phyloP scores from a whole-genome alignment of 1,284 basidiomycete species.

The Hemileia vastatrix region DNA sequence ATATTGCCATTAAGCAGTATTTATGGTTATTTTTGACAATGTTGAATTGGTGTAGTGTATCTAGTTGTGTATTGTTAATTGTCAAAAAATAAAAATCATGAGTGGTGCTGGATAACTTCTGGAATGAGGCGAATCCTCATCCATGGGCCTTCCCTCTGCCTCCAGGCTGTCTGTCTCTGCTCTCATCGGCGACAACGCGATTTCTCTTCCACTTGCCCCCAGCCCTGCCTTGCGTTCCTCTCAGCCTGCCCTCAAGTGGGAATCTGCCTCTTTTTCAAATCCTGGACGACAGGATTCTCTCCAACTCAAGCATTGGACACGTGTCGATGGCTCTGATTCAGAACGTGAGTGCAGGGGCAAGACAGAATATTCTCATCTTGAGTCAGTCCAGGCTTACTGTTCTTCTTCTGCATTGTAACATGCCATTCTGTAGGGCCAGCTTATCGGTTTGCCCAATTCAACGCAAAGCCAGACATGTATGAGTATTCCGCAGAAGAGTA shows the following conservation, averaged over 20 bases:
- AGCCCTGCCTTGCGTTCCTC: not conserved
- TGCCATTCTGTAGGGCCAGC: not conserved
- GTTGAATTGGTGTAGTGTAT: too few relatives aligned
- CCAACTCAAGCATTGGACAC: conserved; percentile 17
- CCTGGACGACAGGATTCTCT: conserved; percentile 10
- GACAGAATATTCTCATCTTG: too few relatives aligned
- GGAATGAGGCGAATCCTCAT: too few relatives aligned
- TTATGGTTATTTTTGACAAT: too few relatives aligned
- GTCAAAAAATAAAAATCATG: too few relatives aligned
- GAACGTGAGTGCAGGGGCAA: too few relatives aligned
- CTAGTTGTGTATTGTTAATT: too few relatives aligned
- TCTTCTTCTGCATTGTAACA: not conserved
- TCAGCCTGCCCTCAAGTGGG: conserved; percentile 1
- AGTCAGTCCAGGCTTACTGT: not conserved
- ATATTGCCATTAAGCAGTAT: too few relatives aligned
- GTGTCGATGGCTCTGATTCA: conserved; percentile 7
- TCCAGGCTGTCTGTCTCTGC: too few relatives aligned
- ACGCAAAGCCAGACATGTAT: conserved; percentile 60
- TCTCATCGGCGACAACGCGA: conserved; percentile 12
- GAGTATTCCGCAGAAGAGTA: conserved; percentile 89
- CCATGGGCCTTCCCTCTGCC: too few relatives aligned
- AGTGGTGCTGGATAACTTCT: too few relatives aligned
- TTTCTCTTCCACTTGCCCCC: conserved; percentile 4
- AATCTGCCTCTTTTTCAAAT: not conserved
- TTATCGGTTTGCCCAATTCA: conserved; percentile 62